These are phyloP conservation scores for Passalora sequoiae DNA, from an alignment of 2,329 filamentous ascomycete species.

Conservation along the genomic window DNA sequence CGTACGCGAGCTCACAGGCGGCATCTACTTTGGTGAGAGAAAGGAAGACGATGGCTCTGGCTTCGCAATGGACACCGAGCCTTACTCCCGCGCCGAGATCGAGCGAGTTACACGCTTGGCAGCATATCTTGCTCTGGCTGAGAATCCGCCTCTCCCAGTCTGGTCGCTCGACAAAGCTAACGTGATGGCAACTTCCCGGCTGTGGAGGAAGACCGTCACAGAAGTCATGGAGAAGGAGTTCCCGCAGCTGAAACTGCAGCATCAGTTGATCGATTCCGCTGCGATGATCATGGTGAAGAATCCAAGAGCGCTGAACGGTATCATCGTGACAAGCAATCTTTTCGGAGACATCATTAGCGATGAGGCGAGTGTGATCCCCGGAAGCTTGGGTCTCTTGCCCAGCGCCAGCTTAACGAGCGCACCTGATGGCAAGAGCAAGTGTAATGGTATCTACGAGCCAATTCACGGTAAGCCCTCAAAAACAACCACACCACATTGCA, in stretches of 20 bases:
- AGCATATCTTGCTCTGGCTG: conserved; percentile 71
- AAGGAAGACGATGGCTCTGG: conserved; percentile 73
- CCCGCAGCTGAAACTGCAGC: conserved; percentile 73
- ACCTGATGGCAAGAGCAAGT: conserved; percentile 75
- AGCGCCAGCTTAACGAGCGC: conserved; percentile 82
- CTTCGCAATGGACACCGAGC: conserved; percentile 75
- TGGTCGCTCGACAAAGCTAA: conserved; percentile 95
- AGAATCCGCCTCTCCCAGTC: conserved; percentile 70
- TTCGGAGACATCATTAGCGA: conserved; percentile 96
- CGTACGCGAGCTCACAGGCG: conserved; percentile 84
- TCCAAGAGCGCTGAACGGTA: conserved; percentile 77
- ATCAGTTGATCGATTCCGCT: conserved; percentile 93
- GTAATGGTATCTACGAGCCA: conserved; percentile 95
- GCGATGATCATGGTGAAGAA: conserved; percentile 98
- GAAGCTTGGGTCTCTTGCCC: conserved; percentile 79
- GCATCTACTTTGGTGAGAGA: conserved; percentile 92
- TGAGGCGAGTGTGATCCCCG: conserved; percentile 90
- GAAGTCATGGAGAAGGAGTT: conserved; percentile 86
- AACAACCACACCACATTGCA: too few species aligned
- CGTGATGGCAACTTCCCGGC: conserved; percentile 79
- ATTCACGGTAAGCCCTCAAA: conserved; percentile 73
- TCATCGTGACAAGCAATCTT: conserved; percentile 87
- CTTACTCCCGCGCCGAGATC: conserved; percentile 78
- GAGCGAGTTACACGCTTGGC: conserved; percentile 81
- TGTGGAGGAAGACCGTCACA: conserved; percentile 83